phyloP scores from a whole-genome alignment of 192 early-diverging fungal genomes.

The Haplosporangium gracile region DNA sequence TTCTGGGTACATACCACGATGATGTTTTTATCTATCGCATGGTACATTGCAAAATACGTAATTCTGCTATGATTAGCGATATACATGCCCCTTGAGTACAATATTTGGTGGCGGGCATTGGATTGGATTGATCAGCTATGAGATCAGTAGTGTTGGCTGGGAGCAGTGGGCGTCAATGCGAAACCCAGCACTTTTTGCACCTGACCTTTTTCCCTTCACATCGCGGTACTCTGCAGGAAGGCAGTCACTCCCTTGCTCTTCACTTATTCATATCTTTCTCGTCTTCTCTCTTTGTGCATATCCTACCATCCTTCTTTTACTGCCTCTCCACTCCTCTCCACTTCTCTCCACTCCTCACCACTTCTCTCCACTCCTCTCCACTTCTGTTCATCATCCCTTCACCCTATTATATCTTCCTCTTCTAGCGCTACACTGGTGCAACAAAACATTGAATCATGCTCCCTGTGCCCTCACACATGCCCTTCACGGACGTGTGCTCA shows the following conservation, averaged over 20 bases:
- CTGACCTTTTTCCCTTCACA: too few species aligned
- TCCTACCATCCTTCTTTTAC: neutral
- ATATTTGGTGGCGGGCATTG: too few species aligned
- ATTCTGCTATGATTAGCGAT: too few species aligned
- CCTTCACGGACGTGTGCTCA: constrained; percentile 52
- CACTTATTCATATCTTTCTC: neutral
- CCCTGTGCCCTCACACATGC: constrained; percentile 22
- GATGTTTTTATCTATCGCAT: too few species aligned
- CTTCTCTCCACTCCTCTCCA: neutral
- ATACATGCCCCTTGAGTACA: too few species aligned
- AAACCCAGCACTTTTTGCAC: too few species aligned
- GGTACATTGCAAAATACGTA: too few species aligned
- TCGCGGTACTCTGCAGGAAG: too few species aligned
- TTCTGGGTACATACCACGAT: too few species aligned
- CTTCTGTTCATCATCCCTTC: neutral
- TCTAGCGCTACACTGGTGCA: neutral
- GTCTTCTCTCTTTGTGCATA: neutral
- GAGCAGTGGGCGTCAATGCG: too few species aligned
- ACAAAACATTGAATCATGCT: constrained; percentile 16
- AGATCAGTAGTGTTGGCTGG: too few species aligned
- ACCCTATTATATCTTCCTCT: neutral
- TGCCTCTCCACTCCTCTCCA: neutral
- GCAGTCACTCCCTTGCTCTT: neutral
- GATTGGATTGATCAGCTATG: too few species aligned
- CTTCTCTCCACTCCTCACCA: neutral